A percentile compares a stretch with the other conserved stretches of the same genome.
Evolutionary conservation across 139 green algal genomes (phyloP).

Genomic region (Gonium pectorale): DNA sequence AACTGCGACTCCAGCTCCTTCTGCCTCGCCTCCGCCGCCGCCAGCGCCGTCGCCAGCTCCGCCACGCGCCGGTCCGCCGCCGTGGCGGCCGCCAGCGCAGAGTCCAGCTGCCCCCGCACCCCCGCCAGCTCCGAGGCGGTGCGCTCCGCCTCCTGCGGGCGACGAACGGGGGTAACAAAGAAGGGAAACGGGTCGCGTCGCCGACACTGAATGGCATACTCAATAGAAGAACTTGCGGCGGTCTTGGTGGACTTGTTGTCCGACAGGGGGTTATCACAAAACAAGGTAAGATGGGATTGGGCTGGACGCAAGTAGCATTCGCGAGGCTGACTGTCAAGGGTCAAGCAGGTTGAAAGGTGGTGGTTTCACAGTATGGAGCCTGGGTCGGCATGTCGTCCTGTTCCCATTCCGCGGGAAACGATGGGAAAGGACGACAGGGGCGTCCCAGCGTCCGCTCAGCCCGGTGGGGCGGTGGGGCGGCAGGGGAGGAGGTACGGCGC

Average conservation of each 20-base stretch:
- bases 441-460: too few relatives aligned
- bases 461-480: too few relatives aligned
- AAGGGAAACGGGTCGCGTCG: not conserved
- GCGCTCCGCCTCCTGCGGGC: slow-evolving; percentile 20
- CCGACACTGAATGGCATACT: too few relatives aligned
- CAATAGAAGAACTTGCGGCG: not conserved
- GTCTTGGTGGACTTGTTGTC: too few relatives aligned
- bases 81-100: not conserved
- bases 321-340: not conserved
- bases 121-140: not conserved
- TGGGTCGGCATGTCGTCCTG: too few relatives aligned
- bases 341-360: too few relatives aligned
- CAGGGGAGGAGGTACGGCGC: too few relatives aligned
- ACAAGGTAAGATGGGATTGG: not conserved
- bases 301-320: not conserved
- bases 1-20: slow-evolving; percentile 20
- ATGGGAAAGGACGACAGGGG: too few relatives aligned
- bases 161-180: not conserved
- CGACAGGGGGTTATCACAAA: not conserved
- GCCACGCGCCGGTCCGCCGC: not conserved
- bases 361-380: too few relatives aligned
- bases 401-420: too few relatives aligned
- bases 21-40: not conserved
- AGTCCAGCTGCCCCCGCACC: not conserved
- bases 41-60: not conserved